Base-by-base conservation (phyloP, 768 basidiomycete genomes). In the Suillus cothurnatus region DNA sequence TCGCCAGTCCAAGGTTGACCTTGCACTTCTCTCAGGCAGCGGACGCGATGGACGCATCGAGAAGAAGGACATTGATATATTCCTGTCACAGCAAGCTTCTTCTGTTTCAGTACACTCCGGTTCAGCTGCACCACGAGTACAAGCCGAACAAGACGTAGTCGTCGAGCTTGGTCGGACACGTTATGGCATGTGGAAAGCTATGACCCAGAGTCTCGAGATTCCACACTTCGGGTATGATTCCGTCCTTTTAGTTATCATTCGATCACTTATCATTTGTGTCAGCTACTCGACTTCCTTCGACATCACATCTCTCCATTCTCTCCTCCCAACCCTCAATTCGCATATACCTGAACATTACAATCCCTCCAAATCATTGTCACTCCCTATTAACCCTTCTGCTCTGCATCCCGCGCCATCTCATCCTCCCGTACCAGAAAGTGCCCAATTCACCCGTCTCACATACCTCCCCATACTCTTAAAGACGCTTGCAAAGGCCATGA, bases 151-250 rank as follows among this genome's bases (percentile, higher is more conserved):
- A 47, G 90, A 92, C 64, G 77, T 83, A 12, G 78, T 89, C 3
- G 85, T 94, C 3, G 92, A 92, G 61, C 81, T 95, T 31, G 88
- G 88, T 6, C 80, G 92, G 68, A 93, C 92, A 17, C 81, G 94
- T 62, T 86, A 88, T 71, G 88, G 87, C 12, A 96, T 95, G 94
- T 95, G 88, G 89, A 92, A 92, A 69, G 90, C 92, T 3, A 95
- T 95, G 94, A 85, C 82, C 12, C 92, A 92, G 85, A 93, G 93
- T 70, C 81, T 95, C 61, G 87, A 91, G 70, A 91, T 95, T 68
- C 93, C 94, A 21, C 91, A 91, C 71, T 96, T 96, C 67, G 91
- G 92, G 83, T 89, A 69, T 64, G 85, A 69, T 17, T 56, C 23
- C 6, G 8, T 47, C 19, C 6, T 31, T 49, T 21, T 8, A 36